Base-by-base conservation (phyloP, 352 stramenopile species). In the Aphanomyces stellatus region DNA sequence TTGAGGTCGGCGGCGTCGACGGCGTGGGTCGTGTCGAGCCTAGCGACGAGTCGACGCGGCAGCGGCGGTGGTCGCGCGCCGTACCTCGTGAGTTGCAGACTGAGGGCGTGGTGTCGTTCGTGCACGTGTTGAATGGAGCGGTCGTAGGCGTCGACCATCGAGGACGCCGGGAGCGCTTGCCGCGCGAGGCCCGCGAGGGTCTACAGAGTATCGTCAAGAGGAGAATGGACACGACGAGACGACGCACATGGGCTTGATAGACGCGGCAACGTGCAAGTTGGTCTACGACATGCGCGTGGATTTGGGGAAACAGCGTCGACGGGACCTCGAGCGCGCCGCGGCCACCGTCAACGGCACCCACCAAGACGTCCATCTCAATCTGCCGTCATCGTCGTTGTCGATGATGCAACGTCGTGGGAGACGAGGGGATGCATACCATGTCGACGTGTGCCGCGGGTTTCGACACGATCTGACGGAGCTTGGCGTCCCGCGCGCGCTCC, bases 81-180 rank as follows among this genome's bases (percentile, higher is more conserved):
- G n/a, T 63, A 63, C 55, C 55, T 17, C 3, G 55, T 28, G 13
- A 63, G 2, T 53, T 63, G 55, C 7, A 51, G 25, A 49, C 35
- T 15, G 28, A 63, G 35, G 25, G 22, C 55, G 2, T 63, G 19
- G 10, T 63, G 35, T 15, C 41, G 35, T 0, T 34, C 55, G 8
- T 63, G 25, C 6, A 63, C 17, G 2, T 17, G 19, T 11, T n/a
- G 4, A 3, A 4, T 48, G 6, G 24, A 15, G 15, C n/a, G 24
- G 28, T 63, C 55, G 28, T 35, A 53, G 10, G 24, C 55, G 24
- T 53, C 55, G 19, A 63, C 11, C 6, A 63, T 17, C 15, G 56
- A 13, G 22, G n/a, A 31, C 0, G 55, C 24, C n/a, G 41, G 2
- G 33, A 51, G 10, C 7, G 2, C 5, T 3, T 17, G 56, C 15